These are phyloP conservation scores for Haberlea rhodopensis DNA, from an alignment of 257 asterid species.

Conservation along the genomic window DNA sequence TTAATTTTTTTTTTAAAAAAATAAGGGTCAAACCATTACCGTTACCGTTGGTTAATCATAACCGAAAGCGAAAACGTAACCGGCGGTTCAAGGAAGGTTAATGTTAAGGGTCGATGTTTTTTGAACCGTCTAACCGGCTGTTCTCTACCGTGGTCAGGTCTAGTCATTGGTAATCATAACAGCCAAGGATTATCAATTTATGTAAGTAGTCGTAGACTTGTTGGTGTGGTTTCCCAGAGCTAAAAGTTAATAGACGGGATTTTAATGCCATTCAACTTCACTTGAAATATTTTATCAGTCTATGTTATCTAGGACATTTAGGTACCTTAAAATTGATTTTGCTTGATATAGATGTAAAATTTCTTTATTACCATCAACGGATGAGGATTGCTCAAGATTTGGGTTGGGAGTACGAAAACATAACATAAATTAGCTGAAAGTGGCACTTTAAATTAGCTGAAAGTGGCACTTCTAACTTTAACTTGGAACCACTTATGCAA, in stretches of 20 bases:
- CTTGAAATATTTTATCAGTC: constrained; percentile 4
- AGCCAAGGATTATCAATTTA: constrained; percentile 19
- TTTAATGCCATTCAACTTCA: neutral
- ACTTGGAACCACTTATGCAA: constrained; percentile 10
- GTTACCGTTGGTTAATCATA: no score
- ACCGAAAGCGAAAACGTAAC: no score
- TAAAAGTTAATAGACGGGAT: constrained; percentile 10
- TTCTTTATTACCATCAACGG: neutral
- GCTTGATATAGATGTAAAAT: constrained; percentile 4
- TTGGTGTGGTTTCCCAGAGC: constrained; percentile 21
- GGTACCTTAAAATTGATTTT: constrained; percentile 11
- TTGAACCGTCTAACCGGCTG: no score
- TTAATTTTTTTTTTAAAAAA: no score
- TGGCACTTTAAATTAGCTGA: no score
- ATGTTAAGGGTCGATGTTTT: no score
- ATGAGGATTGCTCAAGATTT: constrained; percentile 1
- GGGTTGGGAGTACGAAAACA: no score
- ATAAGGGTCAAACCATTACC: no score
- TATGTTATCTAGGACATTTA: constrained; percentile 15
- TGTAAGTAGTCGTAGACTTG: neutral
- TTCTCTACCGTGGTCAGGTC: no score
- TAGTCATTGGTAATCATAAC: constrained; percentile 24
- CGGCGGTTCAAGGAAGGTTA: no score
- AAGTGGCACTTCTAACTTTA: neutral
- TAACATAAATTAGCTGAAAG: no score